Conservation (phyloP, 441 rosid species). For the Euphorbia schlechtendalii region DNA sequence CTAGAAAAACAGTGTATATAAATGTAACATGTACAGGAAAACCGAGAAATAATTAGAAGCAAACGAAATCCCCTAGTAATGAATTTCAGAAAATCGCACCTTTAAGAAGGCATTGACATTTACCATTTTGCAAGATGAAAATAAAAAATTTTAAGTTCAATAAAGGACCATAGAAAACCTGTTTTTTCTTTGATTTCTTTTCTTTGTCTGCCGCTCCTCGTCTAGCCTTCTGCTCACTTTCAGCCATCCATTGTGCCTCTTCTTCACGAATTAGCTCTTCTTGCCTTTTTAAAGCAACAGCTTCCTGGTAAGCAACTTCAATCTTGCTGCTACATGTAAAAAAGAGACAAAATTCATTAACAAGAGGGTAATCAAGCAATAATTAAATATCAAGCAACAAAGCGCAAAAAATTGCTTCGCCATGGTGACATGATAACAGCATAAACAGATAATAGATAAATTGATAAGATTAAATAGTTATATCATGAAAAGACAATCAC, state of each 20-base stretch:
- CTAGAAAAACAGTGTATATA: no score
- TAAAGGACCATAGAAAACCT: conserved; percentile 31
- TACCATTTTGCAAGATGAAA: no score
- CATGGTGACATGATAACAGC: background rate
- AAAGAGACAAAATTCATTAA: conserved; percentile 16
- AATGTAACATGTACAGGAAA: no score
- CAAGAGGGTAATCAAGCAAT: background rate
- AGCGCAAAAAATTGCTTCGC: background rate
- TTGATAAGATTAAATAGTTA: background rate
- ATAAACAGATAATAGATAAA: background rate
- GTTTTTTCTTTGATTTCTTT: conserved; percentile 88
- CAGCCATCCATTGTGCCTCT: conserved; percentile 83
- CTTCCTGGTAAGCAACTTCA: conserved; percentile 91
- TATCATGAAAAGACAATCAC: background rate
- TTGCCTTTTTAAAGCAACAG: conserved; percentile 83
- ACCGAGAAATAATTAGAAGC: background rate
- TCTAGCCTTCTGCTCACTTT: conserved; percentile 76
- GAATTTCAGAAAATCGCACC: background rate
- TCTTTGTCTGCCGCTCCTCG: conserved; percentile 65
- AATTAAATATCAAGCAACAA: background rate
- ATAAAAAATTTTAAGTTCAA: background rate
- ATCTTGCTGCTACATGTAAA: conserved; percentile 64
- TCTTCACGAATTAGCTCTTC: conserved; percentile 96
- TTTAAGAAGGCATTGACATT: no score
- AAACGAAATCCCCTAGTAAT: background rate